Base-by-base conservation (phyloP, 192 early-diverging fungal genomes). In the Martensiomyces pterosporus region DNA sequence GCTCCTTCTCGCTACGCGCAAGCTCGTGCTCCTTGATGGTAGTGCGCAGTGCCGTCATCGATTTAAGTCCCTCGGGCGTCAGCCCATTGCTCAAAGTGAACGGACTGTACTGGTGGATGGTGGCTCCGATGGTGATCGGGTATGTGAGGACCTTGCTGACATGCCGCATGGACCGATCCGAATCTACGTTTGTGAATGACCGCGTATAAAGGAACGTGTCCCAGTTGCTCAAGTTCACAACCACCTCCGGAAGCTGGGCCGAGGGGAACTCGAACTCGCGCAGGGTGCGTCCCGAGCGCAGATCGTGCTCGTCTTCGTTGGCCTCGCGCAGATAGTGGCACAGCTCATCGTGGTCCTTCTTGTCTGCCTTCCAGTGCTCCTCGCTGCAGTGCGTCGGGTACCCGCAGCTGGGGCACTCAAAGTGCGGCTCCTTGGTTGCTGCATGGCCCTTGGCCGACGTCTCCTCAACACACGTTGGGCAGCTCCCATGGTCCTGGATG, bases 261-360 rank as follows among this genome's bases (percentile, higher is more conserved):
- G 64, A 66, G 25, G 85, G 87, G 52, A 90, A 90, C 49, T 86
- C 85, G 63, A 87, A 86, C 73, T 90, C 87, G 36, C 67, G 76
- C 80, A 90, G 77, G 24, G 67, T 70, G 43, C 85, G 77, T 10
- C 85, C 85, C 18, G 83, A 86, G 54, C 83, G 78, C 39, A 90
- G 76, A 64, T 90, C 85, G 47, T 90, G 84, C 44, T 87, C 85
- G 59, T 90, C 87, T 63, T 83, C 81, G 60, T 86, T 87, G 33
- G 78, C 74, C 66, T 87, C 82, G 40, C 82, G 74, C 38, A 90
- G 63, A 14, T 69, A 64, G 9, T 49, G 49, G 60, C 87, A 87
- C 24, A 78, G 49, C 55, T 85, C 66, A 19, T 60, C 59, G 58
- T 83, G 79, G 21, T 80, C 68, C 24, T 55, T 58, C 37, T 64